Conservation (phyloP, 1,284 basidiomycete species). For the Trichosporon faecale region DNA sequence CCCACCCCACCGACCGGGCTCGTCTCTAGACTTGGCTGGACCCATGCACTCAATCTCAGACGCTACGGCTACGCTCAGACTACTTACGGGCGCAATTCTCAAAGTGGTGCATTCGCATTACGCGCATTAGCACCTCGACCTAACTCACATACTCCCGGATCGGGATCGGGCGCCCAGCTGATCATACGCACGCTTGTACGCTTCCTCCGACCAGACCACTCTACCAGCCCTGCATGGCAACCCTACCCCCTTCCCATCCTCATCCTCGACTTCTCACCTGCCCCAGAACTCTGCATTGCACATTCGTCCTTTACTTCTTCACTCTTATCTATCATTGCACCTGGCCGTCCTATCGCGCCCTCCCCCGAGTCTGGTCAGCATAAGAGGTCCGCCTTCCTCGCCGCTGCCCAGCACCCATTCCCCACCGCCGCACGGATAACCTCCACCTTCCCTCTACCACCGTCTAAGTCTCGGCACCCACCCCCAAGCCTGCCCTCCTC, state of each 20-base stretch:
- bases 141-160: neutral
- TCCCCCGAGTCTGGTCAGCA: neutral
- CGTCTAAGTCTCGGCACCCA: neutral
- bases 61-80: neutral
- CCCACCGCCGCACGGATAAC: constrained; percentile 8
- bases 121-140: too few relatives aligned
- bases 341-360: neutral
- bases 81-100: too few relatives aligned
- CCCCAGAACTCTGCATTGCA: neutral
- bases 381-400: neutral
- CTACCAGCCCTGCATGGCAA: neutral
- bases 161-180: neutral
- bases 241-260: neutral
- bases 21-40: neutral
- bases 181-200: neutral
- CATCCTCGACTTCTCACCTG: neutral
- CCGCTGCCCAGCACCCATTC: neutral
- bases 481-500: neutral
- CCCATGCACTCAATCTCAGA: neutral
- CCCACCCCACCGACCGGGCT: neutral
- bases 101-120: too few relatives aligned
- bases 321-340: neutral
- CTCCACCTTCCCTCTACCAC: neutral
- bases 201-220: neutral
- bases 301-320: neutral